Conservation (phyloP, 139 green algal species). For the Chlorella sp. region DNA sequence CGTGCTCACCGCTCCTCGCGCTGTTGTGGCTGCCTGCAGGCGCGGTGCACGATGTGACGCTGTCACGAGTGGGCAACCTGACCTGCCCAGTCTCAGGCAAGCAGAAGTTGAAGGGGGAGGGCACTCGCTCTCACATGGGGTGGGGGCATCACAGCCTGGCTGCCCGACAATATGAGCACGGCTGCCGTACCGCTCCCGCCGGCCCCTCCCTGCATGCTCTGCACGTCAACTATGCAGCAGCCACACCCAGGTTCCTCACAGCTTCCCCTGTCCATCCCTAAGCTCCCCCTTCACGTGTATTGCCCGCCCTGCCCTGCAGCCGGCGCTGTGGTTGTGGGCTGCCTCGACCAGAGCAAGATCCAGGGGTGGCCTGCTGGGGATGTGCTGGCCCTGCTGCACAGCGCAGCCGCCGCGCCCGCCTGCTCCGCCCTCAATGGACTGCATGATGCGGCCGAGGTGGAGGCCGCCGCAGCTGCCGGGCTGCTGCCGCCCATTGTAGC, state of each 20-base stretch:
- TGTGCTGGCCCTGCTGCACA: conserved; percentile 9
- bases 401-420: background rate
- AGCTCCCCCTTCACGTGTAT: background rate
- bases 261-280: background rate
- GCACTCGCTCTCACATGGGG: no score
- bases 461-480: background rate
- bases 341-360: conserved; percentile 15
- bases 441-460: background rate
- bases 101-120: background rate
- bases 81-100: conserved; percentile 32
- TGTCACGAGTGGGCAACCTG: conserved; percentile 31
- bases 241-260: background rate
- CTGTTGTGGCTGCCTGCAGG: conserved; percentile 1
- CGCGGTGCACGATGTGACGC: conserved; percentile 18
- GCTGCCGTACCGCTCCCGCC: background rate
- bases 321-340: conserved; percentile 29
- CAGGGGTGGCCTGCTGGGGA: background rate
- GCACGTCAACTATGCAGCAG: background rate
- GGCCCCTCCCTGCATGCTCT: background rate
- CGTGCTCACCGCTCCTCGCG: background rate
- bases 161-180: background rate
- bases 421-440: conserved; percentile 14
- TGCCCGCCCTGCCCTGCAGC: background rate
- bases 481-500: conserved; percentile 28
- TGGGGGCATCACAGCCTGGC: background rate